phyloP scores from a whole-genome alignment of 2,329 filamentous ascomycete species.

The Thelonectria olida region DNA sequence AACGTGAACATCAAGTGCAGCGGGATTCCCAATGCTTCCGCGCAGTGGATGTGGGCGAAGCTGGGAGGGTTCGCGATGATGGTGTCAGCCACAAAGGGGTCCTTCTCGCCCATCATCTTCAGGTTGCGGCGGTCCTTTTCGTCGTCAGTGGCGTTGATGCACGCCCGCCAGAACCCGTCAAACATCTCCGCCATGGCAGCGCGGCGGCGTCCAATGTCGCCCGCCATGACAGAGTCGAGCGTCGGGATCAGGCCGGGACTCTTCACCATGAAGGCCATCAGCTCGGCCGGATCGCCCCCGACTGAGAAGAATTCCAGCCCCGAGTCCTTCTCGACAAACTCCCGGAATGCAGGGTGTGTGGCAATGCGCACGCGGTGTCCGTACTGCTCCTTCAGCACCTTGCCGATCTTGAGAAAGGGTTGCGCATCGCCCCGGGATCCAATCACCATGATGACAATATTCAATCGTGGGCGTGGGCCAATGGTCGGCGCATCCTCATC shows the following conservation, averaged over 20 bases:
- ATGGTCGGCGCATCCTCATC: slow-evolving; percentile 37
- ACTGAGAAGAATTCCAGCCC: slow-evolving; percentile 84
- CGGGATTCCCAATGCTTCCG: slow-evolving; percentile 80
- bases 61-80: slow-evolving; percentile 87
- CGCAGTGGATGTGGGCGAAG: slow-evolving; percentile 82
- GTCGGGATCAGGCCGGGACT: slow-evolving; percentile 82
- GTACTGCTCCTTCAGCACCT: slow-evolving; percentile 74
- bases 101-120: slow-evolving; percentile 70
- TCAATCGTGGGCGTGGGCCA: slow-evolving; percentile 62
- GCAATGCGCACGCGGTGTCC: slow-evolving; percentile 81
- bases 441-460: slow-evolving; percentile 87
- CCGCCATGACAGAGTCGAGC: slow-evolving; percentile 75
- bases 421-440: slow-evolving; percentile 83
- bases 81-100: slow-evolving; percentile 75
- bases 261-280: slow-evolving; percentile 92
- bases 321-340: slow-evolving; percentile 77
- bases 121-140: slow-evolving; percentile 64
- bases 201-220: slow-evolving; percentile 75
- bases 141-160: slow-evolving; percentile 77
- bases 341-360: slow-evolving; percentile 79
- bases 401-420: slow-evolving; percentile 80
- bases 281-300: slow-evolving; percentile 79
- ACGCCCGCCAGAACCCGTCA: slow-evolving; percentile 82
- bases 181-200: slow-evolving; percentile 84
- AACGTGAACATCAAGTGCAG: slow-evolving; percentile 91